Evolutionary conservation across 1,284 basidiomycete species (phyloP), one percentile per base, ranked within the genome.

Genomic region (Tilletiaria anomala): DNA sequence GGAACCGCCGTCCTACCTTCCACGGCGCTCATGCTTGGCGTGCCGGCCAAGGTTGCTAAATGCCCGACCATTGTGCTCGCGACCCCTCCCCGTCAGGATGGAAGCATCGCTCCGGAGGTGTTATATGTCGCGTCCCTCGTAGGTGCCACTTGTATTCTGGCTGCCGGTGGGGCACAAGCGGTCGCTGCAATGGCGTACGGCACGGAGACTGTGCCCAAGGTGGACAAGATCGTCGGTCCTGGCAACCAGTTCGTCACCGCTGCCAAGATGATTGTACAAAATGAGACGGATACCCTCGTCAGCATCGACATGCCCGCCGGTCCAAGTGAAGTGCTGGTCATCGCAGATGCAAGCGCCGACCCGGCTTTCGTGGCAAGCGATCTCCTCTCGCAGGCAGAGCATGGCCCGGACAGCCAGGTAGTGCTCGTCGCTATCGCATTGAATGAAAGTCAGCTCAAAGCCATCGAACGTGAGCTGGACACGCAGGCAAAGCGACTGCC

Each of bases 201-300:
- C 12, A 97, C 93, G 4, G 74, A 82, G 63, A 81, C 80, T 2
- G 87, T 91, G 6, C 87, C 88, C n/a, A 97, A 99, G 71, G 93
- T 97, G 14, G 93, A 97, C 74, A 99, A 69, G 51, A 91, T 97
- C 56, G 93, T 94, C 59, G 93, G 93, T 15, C 93, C 93, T 3
- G 93, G 93, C 18, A 97, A 97, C 68, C 93, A 97, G 68, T 99
- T 91, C 82, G 93, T 99, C 19, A 97, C 91, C 0, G 93, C 93
- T 1, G 91, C 91, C 44, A 99, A 99, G 73, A 94, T 97, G 93
- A 54, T 94, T 48, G 88, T 96, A 16, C 89, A 94, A 69, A 94
- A 94, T 68, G 93, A 97, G 67, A 88, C 88, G n/a, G 83, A 89
- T 61, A 91, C 93, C 4, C 71, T 89, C 47, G 87, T 96, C 8